Conservation (phyloP, 2,329 filamentous ascomycete species). For the Nigrospora sphaerica region DNA sequence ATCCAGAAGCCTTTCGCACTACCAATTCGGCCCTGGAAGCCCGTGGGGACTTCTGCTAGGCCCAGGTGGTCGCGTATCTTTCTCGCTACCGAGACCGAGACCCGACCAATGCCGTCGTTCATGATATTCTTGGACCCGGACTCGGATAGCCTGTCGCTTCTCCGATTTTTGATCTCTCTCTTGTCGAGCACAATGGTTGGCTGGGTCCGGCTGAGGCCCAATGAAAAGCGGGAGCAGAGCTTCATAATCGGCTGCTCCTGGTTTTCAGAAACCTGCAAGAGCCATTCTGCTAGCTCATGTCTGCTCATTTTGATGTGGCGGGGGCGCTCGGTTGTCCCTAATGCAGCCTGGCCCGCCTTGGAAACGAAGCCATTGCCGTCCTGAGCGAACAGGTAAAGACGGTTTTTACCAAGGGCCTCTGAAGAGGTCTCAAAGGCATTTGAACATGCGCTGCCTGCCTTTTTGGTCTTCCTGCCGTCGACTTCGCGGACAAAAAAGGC, state of each 20-base stretch:
- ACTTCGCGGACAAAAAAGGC: conserved; percentile 37
- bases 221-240: conserved; percentile 48
- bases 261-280: conserved; percentile 39
- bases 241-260: conserved; percentile 41
- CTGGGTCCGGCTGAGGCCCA: conserved; percentile 45
- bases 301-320: conserved; percentile 14
- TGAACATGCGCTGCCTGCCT: conserved; percentile 10
- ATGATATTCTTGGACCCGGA: conserved; percentile 35
- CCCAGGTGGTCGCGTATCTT: conserved; percentile 44
- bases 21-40: conserved; percentile 63
- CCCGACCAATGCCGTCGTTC: conserved; percentile 60
- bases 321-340: conserved; percentile 14
- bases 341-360: conserved; percentile 12
- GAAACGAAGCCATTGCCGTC: conserved; percentile 35
- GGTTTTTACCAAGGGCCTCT: conserved; percentile 24
- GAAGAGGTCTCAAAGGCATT: not conserved
- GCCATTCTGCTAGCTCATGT: conserved; percentile 44
- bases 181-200: conserved; percentile 37
- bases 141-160: conserved; percentile 31
- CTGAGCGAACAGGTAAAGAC: conserved; percentile 49
- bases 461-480: conserved; percentile 26
- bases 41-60: conserved; percentile 49
- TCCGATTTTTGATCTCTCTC: conserved; percentile 34
- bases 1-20: conserved; percentile 74
- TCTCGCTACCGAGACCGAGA: conserved; percentile 54